Base-by-base conservation (phyloP, 1,139 yeast species). In the Debaryomyces udenii region DNA sequence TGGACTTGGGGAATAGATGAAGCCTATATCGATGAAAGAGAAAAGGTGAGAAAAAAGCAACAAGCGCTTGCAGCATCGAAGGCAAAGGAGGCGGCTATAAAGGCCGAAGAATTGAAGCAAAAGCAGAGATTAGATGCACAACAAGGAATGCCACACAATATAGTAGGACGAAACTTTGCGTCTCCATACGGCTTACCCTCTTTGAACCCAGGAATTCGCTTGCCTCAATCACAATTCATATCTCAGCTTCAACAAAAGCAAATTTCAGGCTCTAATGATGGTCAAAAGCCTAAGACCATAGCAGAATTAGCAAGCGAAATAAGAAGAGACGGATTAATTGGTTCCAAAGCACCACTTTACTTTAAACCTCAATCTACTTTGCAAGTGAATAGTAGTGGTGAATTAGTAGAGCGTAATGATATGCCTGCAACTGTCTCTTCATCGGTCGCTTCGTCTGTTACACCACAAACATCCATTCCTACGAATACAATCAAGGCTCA, bases 1-100 rank as follows among this genome's bases (percentile, higher is more conserved):
- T 90, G 96, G 93, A 68, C 87, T 28, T 93, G 96, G 94, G 90
- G 91, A 4, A 70, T 93, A 37, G 96, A 94, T 61, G 95, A 89
- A 46, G 82, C 81, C 43, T 88, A 83, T 49, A 80, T 86, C 40
- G 81, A 82, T 27, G 97, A 90, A 54, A 79, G 88, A 59, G 97
- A 90, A 56, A 80, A 77, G 44, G 81, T 79, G 35, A 79, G 86
- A 61, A 81, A 82, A 60, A 81, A 82, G 51, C 89, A 82, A 55
- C 79, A 79, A 39, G 87, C 81, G 51, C 68, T 74, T 40, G 80
- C 80, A 3, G 79, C 81, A 20, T 78, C 80, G 1, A 76, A 70
- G 49, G 81, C 82, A 1, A 75, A 76, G 49, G 82, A 78, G 20
- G 83, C 83, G 3, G 78, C 80, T 15, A 46, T 74, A 38, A 74